phyloP scores from a whole-genome alignment of 331 rosid species.

The Dryas integrifolia region DNA sequence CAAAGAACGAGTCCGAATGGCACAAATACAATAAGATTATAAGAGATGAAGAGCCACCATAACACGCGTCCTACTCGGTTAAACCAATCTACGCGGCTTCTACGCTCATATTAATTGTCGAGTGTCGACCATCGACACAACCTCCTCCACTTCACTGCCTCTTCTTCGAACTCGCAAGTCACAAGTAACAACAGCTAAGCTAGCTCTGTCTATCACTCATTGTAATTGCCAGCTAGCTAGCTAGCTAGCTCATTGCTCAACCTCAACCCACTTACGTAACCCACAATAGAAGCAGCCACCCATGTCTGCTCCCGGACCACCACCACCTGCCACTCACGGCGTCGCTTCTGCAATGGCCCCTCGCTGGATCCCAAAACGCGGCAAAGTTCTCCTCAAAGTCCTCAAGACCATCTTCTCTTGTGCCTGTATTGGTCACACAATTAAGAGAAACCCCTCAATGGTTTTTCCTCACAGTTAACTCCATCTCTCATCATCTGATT shows the following conservation, averaged over 20 bases:
- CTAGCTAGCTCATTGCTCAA: no score
- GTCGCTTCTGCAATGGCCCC: neutral
- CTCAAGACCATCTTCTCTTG: conserved; percentile 25
- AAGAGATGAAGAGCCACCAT: no score
- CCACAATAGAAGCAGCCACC: neutral
- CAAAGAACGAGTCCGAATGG: neutral
- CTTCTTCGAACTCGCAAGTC: neutral
- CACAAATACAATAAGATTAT: no score
- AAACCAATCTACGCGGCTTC: conserved; percentile 18
- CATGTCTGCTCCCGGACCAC: no score
- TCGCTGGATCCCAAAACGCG: conserved; percentile 38
- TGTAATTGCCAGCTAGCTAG: no score
- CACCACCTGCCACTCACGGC: neutral
- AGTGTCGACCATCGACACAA: no score
- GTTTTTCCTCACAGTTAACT: neutral
- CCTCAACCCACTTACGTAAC: no score
- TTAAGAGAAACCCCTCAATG: neutral
- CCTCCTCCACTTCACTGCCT: neutral
- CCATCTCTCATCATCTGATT: no score
- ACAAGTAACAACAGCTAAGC: no score
- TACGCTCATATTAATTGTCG: neutral
- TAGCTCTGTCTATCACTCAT: no score
- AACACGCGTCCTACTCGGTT: conserved; percentile 16
- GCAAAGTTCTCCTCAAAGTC: conserved; percentile 33
- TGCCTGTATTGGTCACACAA: neutral